Conservation (phyloP, 768 basidiomycete genomes). For the Mycena vulgaris region DNA sequence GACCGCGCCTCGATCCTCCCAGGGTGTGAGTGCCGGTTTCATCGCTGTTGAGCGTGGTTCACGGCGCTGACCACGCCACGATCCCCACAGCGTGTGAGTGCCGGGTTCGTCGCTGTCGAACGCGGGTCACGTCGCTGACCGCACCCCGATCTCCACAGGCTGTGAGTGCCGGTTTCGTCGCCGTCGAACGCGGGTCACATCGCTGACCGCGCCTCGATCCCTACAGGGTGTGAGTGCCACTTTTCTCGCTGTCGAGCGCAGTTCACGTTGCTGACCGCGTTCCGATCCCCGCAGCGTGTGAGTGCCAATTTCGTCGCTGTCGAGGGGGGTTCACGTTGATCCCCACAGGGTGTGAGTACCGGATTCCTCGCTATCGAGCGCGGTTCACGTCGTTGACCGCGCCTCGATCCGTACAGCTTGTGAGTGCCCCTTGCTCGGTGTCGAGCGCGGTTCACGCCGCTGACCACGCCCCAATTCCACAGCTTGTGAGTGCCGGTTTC, state of each 20-base stretch:
- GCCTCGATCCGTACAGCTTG: neutral
- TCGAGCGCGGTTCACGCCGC: neutral
- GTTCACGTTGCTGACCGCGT: too few relatives aligned
- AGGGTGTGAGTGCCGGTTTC: neutral
- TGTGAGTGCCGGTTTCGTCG: too few relatives aligned
- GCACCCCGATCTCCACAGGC: too few relatives aligned
- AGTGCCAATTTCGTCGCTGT: neutral
- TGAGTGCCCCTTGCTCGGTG: neutral
- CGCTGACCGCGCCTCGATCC: neutral
- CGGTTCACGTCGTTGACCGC: too few relatives aligned
- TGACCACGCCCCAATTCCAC: neutral
- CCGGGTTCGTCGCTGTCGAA: too few relatives aligned
- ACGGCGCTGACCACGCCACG: neutral
- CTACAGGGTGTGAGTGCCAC: too few relatives aligned
- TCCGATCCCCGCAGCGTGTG: neutral
- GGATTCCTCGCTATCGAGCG: neutral
- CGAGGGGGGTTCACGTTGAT: too few relatives aligned
- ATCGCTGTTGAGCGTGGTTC: neutral
- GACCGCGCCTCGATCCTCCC: neutral
- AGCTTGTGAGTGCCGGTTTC: too few relatives aligned
- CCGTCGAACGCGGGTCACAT: neutral
- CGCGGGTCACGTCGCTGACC: too few relatives aligned
- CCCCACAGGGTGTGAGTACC: constrained; percentile 2
- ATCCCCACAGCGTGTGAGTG: constrained; percentile 8
- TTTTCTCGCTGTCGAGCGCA: too few relatives aligned